Base-by-base conservation (phyloP, 2,329 filamentous ascomycete species). In the Colletotrichum sojae region DNA sequence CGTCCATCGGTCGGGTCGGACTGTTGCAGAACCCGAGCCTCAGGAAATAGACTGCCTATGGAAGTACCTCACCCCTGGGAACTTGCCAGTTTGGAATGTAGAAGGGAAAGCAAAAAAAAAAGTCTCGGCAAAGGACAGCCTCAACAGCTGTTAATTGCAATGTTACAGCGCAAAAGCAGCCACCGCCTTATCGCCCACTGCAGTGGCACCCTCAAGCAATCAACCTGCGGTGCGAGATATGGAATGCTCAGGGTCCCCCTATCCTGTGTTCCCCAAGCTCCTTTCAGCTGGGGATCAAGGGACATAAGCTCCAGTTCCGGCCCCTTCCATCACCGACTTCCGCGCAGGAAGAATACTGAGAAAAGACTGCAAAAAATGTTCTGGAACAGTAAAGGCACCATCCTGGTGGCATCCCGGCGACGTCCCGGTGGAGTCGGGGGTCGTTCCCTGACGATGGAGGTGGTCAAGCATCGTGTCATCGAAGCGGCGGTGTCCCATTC, bases 131-230 rank as follows among this genome's bases (percentile, higher is more conserved):
- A 12, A 40, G 16, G 18, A 18, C 6, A 18, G 1, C 25, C 18
- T 36, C 56, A 20, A 36, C 20, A 22, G 20, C 49, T 31, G 10
- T 55, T 56, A 52, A 69, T 69, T 67, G 62, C 56, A 56, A 61
- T 56, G 67, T 67, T 61, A 45, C 67, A 61, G 51, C 25, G 43
- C 39, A 36, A 25, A 18, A 15, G 39, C 40, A 62, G 40, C 20
- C 61, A 59, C 55, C 39, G 54, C 48, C 54, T 49, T 65, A 59
- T 69, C 66, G 54, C 49, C 54, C 61, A 60, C 54, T 36, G 54
- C 61, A 49, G 54, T 55, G 27, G 31, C 31, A 2, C 61, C 25
- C 20, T 40, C 31, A 40, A 51, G 61, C 31, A 65, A 65, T 64
- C 49, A 69, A 65, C 48, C 13, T 55, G 61, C 59, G n/a, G 61